These are phyloP conservation scores for Filosporella fistucella DNA, from an alignment of 495 filamentous ascomycete genomes.

Conservation along the genomic window DNA sequence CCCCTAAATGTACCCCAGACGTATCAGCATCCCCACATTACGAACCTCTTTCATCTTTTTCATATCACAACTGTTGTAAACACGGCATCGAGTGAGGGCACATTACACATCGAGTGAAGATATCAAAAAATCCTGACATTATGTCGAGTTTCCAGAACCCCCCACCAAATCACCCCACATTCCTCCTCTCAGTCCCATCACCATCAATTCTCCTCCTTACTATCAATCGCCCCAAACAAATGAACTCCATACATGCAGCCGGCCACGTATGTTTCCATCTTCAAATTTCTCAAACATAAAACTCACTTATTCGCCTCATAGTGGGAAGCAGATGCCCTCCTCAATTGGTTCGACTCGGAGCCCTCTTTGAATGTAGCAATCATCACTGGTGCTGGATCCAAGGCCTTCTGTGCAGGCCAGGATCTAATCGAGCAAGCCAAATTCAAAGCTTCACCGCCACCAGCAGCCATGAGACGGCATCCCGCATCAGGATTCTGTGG, in stretches of 20 bases:
- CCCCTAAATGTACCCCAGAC: no score
- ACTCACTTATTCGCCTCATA: conserved; percentile 25
- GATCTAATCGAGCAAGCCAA: conserved; percentile 44
- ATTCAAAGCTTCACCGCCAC: conserved; percentile 4
- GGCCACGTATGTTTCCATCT: no score
- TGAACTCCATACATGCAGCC: conserved; percentile 54
- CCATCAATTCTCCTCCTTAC: conserved; percentile 56
- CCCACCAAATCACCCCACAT: conserved; percentile 9
- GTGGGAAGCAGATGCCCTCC: conserved; percentile 45
- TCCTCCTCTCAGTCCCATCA: conserved; percentile 47
- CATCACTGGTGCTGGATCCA: conserved; percentile 46
- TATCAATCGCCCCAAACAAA: conserved; percentile 52
- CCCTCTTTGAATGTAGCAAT: conserved; percentile 51
- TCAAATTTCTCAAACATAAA: no score
- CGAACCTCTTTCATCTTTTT: no score
- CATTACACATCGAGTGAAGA: no score
- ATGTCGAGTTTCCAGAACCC: no score
- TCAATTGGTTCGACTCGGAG: conserved; percentile 55
- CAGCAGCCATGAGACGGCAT: conserved; percentile 7
- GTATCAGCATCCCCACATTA: no score
- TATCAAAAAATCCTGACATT: no score
- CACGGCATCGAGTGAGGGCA: no score
- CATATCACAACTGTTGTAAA: no score
- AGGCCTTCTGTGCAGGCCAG: conserved; percentile 56
- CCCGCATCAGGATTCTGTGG: conserved; percentile 38